Conservation (phyloP, 257 asterid species). For the Penstemon eatonii region DNA sequence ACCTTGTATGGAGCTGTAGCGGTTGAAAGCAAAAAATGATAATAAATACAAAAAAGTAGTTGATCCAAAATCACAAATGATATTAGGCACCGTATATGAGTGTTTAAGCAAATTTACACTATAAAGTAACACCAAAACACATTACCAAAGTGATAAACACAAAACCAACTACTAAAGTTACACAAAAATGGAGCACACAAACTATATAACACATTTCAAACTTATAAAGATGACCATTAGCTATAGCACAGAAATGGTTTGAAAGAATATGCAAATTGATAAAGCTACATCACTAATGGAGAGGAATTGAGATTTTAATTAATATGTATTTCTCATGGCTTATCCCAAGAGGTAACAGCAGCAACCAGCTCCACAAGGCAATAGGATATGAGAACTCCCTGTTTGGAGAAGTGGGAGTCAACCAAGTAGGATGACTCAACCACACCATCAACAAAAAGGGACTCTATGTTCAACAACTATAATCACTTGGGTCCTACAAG, state of each 20-base stretch:
- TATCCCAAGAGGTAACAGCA: constrained; percentile 32
- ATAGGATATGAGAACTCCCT: constrained; percentile 30
- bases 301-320: background rate
- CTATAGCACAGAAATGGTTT: too few relatives aligned
- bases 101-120: too few relatives aligned
- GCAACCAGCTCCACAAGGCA: constrained; percentile 37
- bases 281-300: too few relatives aligned
- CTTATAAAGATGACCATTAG: too few relatives aligned
- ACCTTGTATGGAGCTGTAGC: constrained; percentile 49
- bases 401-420: constrained; percentile 7
- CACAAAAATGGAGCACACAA: too few relatives aligned
- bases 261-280: too few relatives aligned
- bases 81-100: background rate
- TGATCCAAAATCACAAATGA: background rate
- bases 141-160: too few relatives aligned
- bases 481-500: constrained; percentile 19
- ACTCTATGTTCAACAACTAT: constrained; percentile 20
- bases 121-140: too few relatives aligned
- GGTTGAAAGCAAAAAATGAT: background rate
- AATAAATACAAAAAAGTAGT: background rate
- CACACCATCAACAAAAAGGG: constrained; percentile 26
- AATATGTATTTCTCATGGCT: constrained; percentile 36
- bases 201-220: too few relatives aligned
- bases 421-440: constrained; percentile 1
- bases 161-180: too few relatives aligned